Conservation (phyloP, 2,329 filamentous ascomycete genomes). For the Colletotrichum caudatum region DNA sequence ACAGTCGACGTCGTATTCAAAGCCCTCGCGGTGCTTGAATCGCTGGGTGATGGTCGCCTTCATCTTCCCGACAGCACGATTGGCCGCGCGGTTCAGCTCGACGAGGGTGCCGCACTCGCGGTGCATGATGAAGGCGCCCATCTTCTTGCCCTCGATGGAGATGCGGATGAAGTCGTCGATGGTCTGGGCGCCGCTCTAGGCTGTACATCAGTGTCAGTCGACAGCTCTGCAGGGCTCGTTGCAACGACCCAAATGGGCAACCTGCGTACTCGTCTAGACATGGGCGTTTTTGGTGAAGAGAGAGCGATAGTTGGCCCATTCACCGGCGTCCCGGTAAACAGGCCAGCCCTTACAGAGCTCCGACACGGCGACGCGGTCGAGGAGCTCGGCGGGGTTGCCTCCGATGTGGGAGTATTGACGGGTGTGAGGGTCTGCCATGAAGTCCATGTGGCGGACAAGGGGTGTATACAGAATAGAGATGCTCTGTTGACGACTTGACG, state of each 20-base stretch:
- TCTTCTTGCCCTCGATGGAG: slow-evolving; percentile 62
- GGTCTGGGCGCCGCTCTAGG: slow-evolving; percentile 55
- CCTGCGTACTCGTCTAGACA: slow-evolving; percentile 63
- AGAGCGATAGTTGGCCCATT: slow-evolving; percentile 65
- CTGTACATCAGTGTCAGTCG: slow-evolving; percentile 45
- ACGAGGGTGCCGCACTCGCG: slow-evolving; percentile 63
- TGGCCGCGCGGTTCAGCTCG: slow-evolving; percentile 54
- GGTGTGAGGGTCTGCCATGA: slow-evolving; percentile 38
- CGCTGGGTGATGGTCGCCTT: slow-evolving; percentile 67
- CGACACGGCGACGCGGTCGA: slow-evolving; percentile 59
- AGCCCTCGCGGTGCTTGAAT: slow-evolving; percentile 51
- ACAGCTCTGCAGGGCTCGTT: no score
- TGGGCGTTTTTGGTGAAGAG: slow-evolving; percentile 60
- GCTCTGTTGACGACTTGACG: background rate
- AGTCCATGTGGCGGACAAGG: background rate
- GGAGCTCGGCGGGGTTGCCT: slow-evolving; percentile 54
- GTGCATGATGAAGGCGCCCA: slow-evolving; percentile 69
- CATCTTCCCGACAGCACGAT: slow-evolving; percentile 64
- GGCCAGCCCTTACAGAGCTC: slow-evolving; percentile 68
- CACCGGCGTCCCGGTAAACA: slow-evolving; percentile 64
- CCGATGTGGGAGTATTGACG: slow-evolving; percentile 58
- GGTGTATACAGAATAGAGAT: background rate
- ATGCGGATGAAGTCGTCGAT: slow-evolving; percentile 59
- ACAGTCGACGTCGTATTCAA: slow-evolving; percentile 62
- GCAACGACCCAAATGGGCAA: background rate